Percentiles rank a stretch among this genome's conserved stretches.
Evolutionary conservation across 2,329 filamentous ascomycete genomes (phyloP).

Genomic region (Alternaria viburni): DNA sequence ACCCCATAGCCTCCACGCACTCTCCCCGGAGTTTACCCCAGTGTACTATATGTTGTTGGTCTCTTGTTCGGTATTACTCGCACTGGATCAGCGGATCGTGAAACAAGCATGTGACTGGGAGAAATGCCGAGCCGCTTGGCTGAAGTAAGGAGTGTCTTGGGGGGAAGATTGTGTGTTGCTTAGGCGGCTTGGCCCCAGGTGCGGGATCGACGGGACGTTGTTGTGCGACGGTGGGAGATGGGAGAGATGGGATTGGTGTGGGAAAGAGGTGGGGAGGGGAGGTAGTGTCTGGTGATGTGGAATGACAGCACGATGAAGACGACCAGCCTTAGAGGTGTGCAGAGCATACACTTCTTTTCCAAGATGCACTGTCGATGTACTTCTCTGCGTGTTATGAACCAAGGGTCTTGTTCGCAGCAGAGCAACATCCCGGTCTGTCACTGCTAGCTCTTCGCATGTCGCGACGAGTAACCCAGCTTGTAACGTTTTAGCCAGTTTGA

Average conservation of each 20-base stretch:
- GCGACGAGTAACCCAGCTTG: neutral
- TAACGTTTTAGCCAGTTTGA: conserved; percentile 3
- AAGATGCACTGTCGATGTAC: neutral
- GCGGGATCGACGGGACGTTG: neutral
- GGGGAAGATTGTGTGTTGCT: conserved; percentile 8
- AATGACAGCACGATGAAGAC: neutral
- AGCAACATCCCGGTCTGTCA: neutral
- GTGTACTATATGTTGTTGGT: neutral
- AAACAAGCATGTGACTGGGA: conserved; percentile 2
- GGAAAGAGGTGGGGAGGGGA: too few species aligned
- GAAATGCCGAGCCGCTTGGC: conserved; percentile 10
- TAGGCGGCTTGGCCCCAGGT: conserved; percentile 5
- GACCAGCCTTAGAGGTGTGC: neutral
- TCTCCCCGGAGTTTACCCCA: neutral
- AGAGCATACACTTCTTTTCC: neutral
- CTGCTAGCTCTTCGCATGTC: neutral
- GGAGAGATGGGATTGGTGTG: neutral
- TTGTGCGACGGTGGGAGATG: conserved; percentile 2
- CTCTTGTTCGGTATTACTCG: neutral
- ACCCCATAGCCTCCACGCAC: neutral
- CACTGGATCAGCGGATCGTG: conserved; percentile 8
- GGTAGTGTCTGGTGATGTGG: neutral
- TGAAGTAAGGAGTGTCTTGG: neutral
- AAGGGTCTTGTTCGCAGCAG: neutral
- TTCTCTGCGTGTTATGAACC: neutral